A percentile compares a stretch with the other conserved stretches of the same genome.
Conservation (phyloP, 2,329 filamentous ascomycete species). For the Cladosporium austrohemisphaericum region DNA sequence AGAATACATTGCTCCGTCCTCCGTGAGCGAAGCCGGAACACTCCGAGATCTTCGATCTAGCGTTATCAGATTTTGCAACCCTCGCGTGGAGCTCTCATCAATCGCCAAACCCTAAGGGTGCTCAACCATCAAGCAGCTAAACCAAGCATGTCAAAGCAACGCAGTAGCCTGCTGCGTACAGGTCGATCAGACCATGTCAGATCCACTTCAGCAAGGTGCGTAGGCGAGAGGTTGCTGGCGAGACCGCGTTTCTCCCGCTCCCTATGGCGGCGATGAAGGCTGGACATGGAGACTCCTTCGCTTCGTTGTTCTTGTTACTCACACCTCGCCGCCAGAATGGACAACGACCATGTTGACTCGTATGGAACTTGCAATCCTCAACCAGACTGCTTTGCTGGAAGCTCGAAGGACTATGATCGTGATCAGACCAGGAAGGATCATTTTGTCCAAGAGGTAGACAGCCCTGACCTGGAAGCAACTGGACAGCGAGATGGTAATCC, state of each 20-base stretch:
- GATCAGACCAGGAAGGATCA: not conserved
- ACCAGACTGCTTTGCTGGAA: not conserved
- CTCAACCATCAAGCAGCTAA: conserved; percentile 2
- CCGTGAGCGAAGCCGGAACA: too few species aligned
- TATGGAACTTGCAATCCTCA: not conserved
- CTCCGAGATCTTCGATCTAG: too few species aligned
- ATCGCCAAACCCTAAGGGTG: too few species aligned
- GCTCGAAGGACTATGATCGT: not conserved
- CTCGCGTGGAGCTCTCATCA: too few species aligned
- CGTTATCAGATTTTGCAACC: too few species aligned
- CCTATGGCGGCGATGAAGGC: not conserved
- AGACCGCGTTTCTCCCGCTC: not conserved
- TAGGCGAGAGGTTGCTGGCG: conserved; percentile 4
- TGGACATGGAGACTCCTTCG: not conserved
- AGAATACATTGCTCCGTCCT: too few species aligned
- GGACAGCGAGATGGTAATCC: conserved; percentile 3
- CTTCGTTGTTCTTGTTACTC: not conserved
- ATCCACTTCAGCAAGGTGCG: conserved; percentile 8
- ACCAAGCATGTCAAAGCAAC: conserved; percentile 7
- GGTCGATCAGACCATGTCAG: not conserved
- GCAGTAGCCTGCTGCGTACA: conserved; percentile 4
- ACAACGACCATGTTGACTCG: not conserved
- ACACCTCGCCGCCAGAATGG: conserved; percentile 1
- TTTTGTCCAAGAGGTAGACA: not conserved
- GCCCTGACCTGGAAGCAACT: not conserved